Evolutionary conservation across 2,329 filamentous ascomycete genomes (phyloP), one percentile per base, ranked within the genome.

Genomic region (Lasiodiplodia gonubiensis): DNA sequence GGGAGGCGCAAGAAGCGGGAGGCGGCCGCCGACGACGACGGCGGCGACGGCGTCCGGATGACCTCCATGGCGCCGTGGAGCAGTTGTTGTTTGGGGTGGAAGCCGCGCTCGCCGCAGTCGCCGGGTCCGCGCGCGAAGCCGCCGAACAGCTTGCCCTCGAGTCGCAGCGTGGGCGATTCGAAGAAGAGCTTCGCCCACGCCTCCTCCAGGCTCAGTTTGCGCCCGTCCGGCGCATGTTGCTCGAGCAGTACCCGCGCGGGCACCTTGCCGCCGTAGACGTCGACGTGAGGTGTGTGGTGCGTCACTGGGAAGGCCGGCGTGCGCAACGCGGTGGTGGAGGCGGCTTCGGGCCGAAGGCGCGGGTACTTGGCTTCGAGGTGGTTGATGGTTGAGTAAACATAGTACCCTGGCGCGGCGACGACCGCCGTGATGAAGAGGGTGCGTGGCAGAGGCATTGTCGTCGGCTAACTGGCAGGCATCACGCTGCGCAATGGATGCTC

Each of bases 21-120:
- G 1, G 42, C 11, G 18, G 18, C 2, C 39, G 39, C n/a, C 16
- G 42, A 33, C 18, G 39, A 52, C 10, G 60, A 25, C 48, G 60
- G 8, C 57, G 42, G 33, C 21, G 55, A 30, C 2, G 64, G 65
- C 33, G 65, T 10, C 23, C 54, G 54, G 3, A 67, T 48, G 30
- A 67, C 65, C 3, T 46, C 55, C 46, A 67, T 30, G 10, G 16
- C 21, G 18, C 54, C 65, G 48, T 67, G 53, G 14, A 67, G 30
- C 23, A 67, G 55, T 4, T 18, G 10, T 33, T 60, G 65, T 2
- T 35, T 27, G 16, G 23, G 23, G 23, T 21, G 65, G 33, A 67
- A 60, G 30, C 65, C 65, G 42, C 35, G 37, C 23, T 67, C 65
- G n/a, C 65, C 65, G 23, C 8, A 12, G 65, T 67, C 65, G 46